Conservation (phyloP, 1,284 basidiomycete species). For the Termitomyces sp. region DNA sequence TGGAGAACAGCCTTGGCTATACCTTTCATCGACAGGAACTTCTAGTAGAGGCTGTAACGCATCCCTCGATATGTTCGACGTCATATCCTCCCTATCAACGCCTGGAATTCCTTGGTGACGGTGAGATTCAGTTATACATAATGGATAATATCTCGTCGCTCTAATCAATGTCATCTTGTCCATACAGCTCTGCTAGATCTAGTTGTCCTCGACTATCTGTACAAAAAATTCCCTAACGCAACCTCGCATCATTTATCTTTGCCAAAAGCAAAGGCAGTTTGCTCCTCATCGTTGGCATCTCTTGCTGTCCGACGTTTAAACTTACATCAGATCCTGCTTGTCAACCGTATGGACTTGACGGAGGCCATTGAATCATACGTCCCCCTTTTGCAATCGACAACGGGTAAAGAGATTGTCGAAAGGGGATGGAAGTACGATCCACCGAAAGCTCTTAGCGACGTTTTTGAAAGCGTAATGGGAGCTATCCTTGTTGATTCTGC, state of each 20-base stretch:
- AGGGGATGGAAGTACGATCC: constrained; percentile 78
- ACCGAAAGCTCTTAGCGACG: constrained; percentile 74
- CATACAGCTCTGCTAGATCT: constrained; percentile 67
- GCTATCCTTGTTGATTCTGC: constrained; percentile 79
- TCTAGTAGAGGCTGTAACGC: constrained; percentile 73
- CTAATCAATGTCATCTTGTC: constrained; percentile 4
- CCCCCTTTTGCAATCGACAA: constrained; percentile 50
- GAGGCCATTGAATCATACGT: constrained; percentile 58
- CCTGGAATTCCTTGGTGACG: constrained; percentile 82
- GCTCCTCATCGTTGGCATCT: constrained; percentile 65
- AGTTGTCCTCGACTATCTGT: constrained; percentile 70
- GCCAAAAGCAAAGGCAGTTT: constrained; percentile 69
- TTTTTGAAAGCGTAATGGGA: constrained; percentile 79
- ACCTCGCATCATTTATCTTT: constrained; percentile 72
- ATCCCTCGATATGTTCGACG: constrained; percentile 59
- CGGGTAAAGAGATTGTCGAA: constrained; percentile 56
- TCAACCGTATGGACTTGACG: constrained; percentile 66
- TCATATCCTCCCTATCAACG: constrained; percentile 69
- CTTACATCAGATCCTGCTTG: constrained; percentile 67
- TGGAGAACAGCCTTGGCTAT: constrained; percentile 69
- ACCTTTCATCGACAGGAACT: constrained; percentile 58
- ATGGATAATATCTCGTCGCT: constrained; percentile 11
- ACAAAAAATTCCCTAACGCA: constrained; percentile 59
- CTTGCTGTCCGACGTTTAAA: constrained; percentile 60
- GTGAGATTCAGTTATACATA: constrained; percentile 40